Evolutionary conservation across 2,329 filamentous ascomycete genomes (phyloP), one percentile per base, ranked within the genome.

Genomic region (Tolypocladium inflatum): DNA sequence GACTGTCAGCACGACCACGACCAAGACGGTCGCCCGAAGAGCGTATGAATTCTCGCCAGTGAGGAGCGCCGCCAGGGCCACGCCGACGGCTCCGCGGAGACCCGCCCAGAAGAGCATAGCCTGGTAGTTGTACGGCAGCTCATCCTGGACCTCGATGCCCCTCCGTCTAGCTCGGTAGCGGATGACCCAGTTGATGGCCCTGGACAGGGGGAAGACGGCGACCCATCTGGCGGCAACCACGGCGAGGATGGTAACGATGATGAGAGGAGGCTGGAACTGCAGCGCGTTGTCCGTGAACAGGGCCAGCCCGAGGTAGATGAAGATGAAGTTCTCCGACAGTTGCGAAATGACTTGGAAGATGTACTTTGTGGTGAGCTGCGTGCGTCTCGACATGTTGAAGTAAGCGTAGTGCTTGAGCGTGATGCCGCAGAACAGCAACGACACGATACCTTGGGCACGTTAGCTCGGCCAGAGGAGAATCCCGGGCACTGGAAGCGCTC

Each of bases 101-200:
- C 94, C 94, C 19, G 94, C 94, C 94, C 94, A 99, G 76, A 96
- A 99, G n/a, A 99, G 84, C 94, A 99, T 97, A n/a, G 89, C 91
- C 73, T 97, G 94, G 73, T 97, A 96, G 65, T 90, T 91, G 69
- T 91, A 95, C 0, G 94, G 94, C 41, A 99, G 77, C 72, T 97
- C 94, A 63, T 97, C 93, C 19, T 85, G 84, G 6, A 87, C 84
- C 58, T 96, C 89, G 58, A 72, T 61, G 30, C 91, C 91, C 57
- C 87, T 83, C 54, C 90, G 85, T 55, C 84, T 82, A 19, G 92
- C 90, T 53, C 91, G 85, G 70, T 96, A 96, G 59, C 89, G 85
- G 64, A 95, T 91, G 68, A 97, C 88, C 81, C 88, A 92, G 73
- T 99, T 99, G 72, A 99, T 96, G 19, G 87, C 81, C 64, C 81